Base-by-base conservation (phyloP, 2,329 filamentous ascomycete genomes). In the Trichoderma lentiforme region DNA sequence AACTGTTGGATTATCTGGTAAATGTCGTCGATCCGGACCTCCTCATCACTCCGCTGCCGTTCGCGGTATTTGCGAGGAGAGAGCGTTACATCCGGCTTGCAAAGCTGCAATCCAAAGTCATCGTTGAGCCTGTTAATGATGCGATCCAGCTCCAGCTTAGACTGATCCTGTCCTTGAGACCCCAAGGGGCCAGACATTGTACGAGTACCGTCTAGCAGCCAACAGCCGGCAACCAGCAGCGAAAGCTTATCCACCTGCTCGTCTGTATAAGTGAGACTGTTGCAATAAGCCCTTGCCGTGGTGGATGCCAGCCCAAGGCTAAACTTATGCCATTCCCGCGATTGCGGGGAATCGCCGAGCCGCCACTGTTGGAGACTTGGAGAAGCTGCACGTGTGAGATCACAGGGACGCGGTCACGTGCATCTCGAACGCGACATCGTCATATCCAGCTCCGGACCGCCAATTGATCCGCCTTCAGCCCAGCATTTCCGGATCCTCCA, bases 111-210 rank as follows among this genome's bases (percentile, higher is more conserved):
- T 11, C 71, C 72, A 62, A 77, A 81, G 39, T 76, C 74, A 32
- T 70, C 71, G 61, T 77, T 80, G 28, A 80, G 73, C 0, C 75
- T 75, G 28, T 74, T 71, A 24, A 80, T 76, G 12, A 72, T 75
- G 34, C 74, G 73, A 32, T 76, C 65, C 15, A 80, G 74, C 56
- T 65, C 67, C 39, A 39, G 43, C 4, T 15, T 18, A 39, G 63
- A 32, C 21, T 34, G 39, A n/a, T 62, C 6, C 14, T 34, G 24
- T 24, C 32, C 18, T 28, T 30, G 65, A 63, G 71, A 30, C 64
- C 57, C 65, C 24, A 15, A 39, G 4, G 61, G 53, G 53, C 39
- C 43, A 12, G 53, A 60, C 70, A 71, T 66, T 47, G 53, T 43
- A 47, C 21, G 47, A 21, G 43, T 4, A 53, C 12, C 15, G n/a